These are phyloP conservation scores for Delonix regia DNA, from an alignment of 306 rosid genomes.

Conservation along the genomic window DNA sequence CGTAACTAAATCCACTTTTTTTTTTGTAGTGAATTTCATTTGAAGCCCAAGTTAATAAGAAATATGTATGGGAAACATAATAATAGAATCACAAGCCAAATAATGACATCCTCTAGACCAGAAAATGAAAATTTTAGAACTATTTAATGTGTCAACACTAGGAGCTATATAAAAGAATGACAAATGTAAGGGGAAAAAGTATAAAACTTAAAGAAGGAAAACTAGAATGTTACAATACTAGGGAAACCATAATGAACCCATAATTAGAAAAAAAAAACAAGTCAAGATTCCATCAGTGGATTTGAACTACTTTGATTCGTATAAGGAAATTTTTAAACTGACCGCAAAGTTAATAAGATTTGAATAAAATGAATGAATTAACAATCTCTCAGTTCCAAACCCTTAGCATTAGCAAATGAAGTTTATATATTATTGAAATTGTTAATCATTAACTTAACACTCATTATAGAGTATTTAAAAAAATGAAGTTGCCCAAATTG, in stretches of 20 bases:
- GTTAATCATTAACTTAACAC: neutral
- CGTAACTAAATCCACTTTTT: no score
- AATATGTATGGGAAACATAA: neutral
- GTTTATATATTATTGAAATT: neutral
- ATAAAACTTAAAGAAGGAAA: neutral
- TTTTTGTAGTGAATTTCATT: no score
- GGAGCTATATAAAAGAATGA: neutral
- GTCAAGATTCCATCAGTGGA: neutral
- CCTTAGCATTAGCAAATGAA: no score
- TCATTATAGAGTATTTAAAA: no score
- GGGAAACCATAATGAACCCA: neutral
- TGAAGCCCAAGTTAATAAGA: constrained; percentile 10
- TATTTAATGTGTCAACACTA: constrained; percentile 12
- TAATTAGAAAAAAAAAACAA: neutral
- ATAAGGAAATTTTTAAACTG: no score
- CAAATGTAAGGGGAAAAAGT: neutral
- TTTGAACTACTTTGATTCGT: neutral
- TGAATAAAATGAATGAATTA: no score
- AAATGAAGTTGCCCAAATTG: no score
- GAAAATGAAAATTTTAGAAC: constrained; percentile 17
- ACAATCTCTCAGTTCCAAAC: no score
- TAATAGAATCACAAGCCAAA: constrained; percentile 23
- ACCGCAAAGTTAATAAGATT: neutral
- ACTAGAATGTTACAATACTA: neutral
- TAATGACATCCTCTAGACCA: neutral